phyloP scores from a whole-genome alignment of 495 filamentous ascomycete genomes.

The Talaromyces thailandensis region DNA sequence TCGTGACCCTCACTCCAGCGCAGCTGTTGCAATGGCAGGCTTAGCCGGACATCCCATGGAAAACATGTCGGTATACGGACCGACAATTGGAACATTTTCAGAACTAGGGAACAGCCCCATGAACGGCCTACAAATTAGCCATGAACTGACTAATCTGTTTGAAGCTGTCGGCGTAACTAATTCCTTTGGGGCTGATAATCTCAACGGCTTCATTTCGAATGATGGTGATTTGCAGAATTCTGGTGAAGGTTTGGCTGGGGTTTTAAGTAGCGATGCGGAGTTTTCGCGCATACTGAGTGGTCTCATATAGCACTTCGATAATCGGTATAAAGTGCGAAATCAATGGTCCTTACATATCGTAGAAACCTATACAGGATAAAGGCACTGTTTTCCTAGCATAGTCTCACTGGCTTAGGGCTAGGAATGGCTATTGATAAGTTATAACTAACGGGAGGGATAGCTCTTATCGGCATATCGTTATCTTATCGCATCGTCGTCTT shows the following conservation, averaged over 20 bases:
- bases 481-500: background rate
- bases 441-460: background rate
- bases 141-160: conserved; percentile 59
- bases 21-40: conserved; percentile 66
- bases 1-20: conserved; percentile 52
- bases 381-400: background rate
- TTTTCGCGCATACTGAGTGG: conserved; percentile 53
- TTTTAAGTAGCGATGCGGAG: conserved; percentile 55
- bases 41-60: conserved; percentile 62
- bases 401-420: background rate
- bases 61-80: conserved; percentile 45
- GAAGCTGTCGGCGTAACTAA: conserved; percentile 57
- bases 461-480: background rate
- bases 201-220: conserved; percentile 32
- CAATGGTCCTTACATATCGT: background rate
- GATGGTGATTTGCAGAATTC: conserved; percentile 38
- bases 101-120: conserved; percentile 52
- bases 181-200: conserved; percentile 32
- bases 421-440: background rate
- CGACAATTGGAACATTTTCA: conserved; percentile 24
- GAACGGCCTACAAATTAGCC: conserved; percentile 53
- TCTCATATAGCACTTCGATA: conserved; percentile 40
- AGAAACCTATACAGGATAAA: background rate
- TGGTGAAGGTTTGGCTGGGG: conserved; percentile 36
- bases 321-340: conserved; percentile 3